Conservation (phyloP, 345 rosid species). For the Dimocarpus longan region DNA sequence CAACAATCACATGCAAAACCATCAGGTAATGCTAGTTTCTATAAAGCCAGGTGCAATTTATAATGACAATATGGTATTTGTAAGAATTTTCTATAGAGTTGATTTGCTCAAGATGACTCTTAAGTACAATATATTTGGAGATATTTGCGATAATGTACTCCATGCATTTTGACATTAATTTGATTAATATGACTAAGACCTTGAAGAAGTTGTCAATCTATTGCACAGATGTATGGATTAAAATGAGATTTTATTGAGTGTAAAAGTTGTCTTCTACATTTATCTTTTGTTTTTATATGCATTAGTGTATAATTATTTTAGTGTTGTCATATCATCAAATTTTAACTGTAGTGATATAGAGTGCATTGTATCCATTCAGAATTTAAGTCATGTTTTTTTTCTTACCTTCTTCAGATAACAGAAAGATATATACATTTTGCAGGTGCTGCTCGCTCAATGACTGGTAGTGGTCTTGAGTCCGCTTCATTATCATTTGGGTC, state of each 20-base stretch:
- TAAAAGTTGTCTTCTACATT: not conserved
- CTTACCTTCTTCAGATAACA: not conserved
- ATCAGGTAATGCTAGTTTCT: conserved; percentile 52
- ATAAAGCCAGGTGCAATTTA: not conserved
- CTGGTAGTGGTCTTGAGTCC: conserved; percentile 72
- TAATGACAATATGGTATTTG: not conserved
- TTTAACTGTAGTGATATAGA: not conserved
- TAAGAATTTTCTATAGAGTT: not conserved
- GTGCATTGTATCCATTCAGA: conserved; percentile 10
- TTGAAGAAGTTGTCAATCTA: not conserved
- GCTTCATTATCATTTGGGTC: conserved; percentile 83
- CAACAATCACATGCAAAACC: conserved; percentile 64
- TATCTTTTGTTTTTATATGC: not conserved
- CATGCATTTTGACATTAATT: conserved; percentile 6
- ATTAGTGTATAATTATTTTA: conserved; percentile 8
- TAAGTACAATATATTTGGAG: not conserved
- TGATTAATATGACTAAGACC: not conserved
- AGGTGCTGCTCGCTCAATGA: conserved; percentile 64
- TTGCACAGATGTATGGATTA: not conserved
- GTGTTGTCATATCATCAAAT: not conserved
- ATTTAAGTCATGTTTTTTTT: not conserved
- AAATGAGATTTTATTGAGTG: not conserved
- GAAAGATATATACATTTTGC: conserved; percentile 22
- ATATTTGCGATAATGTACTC: conserved; percentile 10
- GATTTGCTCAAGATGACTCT: not conserved